Conservation (phyloP, 2,329 filamentous ascomycete species). For the Sclerotinia sclerotiorum region DNA sequence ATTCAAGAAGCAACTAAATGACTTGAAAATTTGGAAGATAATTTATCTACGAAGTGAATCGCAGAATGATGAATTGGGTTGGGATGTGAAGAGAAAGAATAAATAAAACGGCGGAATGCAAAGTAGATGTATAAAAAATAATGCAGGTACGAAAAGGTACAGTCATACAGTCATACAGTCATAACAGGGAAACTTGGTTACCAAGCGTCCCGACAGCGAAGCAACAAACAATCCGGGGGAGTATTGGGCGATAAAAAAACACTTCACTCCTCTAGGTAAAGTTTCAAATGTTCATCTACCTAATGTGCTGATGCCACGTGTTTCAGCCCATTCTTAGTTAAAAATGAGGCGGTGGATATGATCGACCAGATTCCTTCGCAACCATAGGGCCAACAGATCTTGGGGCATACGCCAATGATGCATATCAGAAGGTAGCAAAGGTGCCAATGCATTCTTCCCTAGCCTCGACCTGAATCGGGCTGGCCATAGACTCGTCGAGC, state of each 20-base stretch:
- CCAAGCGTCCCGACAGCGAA: constrained; percentile 20
- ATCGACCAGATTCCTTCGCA: constrained; percentile 21
- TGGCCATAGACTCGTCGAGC: not conserved
- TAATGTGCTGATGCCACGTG: constrained; percentile 22
- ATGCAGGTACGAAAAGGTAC: constrained; percentile 19
- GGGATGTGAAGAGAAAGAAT: constrained; percentile 17
- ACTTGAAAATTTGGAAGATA: constrained; percentile 12
- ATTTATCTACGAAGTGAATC: constrained; percentile 3
- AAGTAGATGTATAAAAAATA: constrained; percentile 22
- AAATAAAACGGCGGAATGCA: not conserved
- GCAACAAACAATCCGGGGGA: constrained; percentile 6
- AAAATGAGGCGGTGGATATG: constrained; percentile 23
- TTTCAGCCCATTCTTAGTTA: constrained; percentile 20
- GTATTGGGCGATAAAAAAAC: constrained; percentile 24
- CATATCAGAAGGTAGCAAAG: constrained; percentile 1
- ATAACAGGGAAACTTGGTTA: not conserved
- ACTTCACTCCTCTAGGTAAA: constrained; percentile 16
- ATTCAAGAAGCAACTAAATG: constrained; percentile 20
- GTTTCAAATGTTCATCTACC: constrained; percentile 10
- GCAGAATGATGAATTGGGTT: constrained; percentile 9
- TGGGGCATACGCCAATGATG: constrained; percentile 3
- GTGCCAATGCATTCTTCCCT: not conserved
- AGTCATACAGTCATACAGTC: not conserved
- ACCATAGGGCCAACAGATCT: constrained; percentile 15
- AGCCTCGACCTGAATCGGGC: constrained; percentile 15